These are phyloP conservation scores for Elsinoe ampelina DNA, from an alignment of 2,329 filamentous ascomycete genomes.

Conservation along the genomic window DNA sequence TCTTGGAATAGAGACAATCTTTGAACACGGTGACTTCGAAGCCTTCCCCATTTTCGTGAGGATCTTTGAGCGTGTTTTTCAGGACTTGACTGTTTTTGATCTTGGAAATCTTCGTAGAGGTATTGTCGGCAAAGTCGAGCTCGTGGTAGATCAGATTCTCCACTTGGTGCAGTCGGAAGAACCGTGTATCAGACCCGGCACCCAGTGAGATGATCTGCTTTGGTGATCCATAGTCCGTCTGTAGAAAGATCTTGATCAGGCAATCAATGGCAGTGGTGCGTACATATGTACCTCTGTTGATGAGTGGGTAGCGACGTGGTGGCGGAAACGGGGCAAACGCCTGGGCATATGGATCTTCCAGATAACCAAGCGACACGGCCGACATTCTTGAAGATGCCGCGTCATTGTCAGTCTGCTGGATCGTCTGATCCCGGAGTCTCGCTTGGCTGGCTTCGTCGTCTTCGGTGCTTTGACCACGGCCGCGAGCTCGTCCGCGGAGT, in stretches of 20 bases:
- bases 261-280: slow-evolving; percentile 74
- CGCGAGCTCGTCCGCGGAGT: slow-evolving; percentile 35
- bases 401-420: slow-evolving; percentile 87
- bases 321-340: slow-evolving; percentile 53
- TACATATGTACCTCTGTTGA: slow-evolving; percentile 94
- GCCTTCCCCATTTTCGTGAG: slow-evolving; percentile 18
- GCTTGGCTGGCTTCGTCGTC: slow-evolving; percentile 36
- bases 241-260: slow-evolving; percentile 64
- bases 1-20: slow-evolving; percentile 38
- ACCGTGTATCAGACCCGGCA: slow-evolving; percentile 86
- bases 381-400: slow-evolving; percentile 82
- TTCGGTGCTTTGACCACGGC: slow-evolving; percentile 20
- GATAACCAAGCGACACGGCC: slow-evolving; percentile 75
- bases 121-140: slow-evolving; percentile 74
- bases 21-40: slow-evolving; percentile 31
- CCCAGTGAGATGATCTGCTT: slow-evolving; percentile 86
- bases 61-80: slow-evolving; percentile 20
- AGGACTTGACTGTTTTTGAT: slow-evolving; percentile 27
- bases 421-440: slow-evolving; percentile 49
- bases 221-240: slow-evolving; percentile 27
- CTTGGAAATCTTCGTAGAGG: slow-evolving; percentile 51
- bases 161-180: slow-evolving; percentile 60
- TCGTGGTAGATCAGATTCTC: slow-evolving; percentile 69
- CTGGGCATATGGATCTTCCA: slow-evolving; percentile 69
- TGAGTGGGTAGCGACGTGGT: slow-evolving; percentile 70